Conservation (phyloP, 495 filamentous ascomycete species). For the Penicillium odoratum region DNA sequence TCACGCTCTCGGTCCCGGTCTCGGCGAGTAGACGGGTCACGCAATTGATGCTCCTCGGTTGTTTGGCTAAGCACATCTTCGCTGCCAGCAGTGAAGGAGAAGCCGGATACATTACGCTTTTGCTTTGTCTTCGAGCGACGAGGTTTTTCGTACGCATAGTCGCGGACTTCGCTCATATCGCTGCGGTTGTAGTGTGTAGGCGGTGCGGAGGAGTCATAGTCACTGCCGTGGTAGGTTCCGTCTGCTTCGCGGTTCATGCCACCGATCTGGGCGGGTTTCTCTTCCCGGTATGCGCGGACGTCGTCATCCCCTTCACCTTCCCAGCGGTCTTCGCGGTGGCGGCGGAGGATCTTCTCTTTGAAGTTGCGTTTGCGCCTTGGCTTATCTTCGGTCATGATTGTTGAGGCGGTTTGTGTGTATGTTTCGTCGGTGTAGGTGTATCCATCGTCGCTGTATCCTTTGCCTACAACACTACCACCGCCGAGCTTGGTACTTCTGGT, state of each 20-base stretch:
- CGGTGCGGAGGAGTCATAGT: constrained; percentile 52
- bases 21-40: constrained; percentile 38
- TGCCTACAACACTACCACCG: constrained; percentile 71
- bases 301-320: constrained; percentile 69
- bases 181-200: constrained; percentile 52
- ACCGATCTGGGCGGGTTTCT: constrained; percentile 80
- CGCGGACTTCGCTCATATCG: constrained; percentile 52
- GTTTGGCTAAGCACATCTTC: constrained; percentile 56
- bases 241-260: constrained; percentile 80
- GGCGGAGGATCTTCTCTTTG: constrained; percentile 41
- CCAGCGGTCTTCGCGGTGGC: constrained; percentile 43
- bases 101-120: constrained; percentile 39
- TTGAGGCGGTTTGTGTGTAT: constrained; percentile 39
- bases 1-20: constrained; percentile 11
- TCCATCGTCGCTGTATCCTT: constrained; percentile 57
- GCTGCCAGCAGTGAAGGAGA: constrained; percentile 52
- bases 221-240: constrained; percentile 66
- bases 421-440: constrained; percentile 51
- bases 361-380: constrained; percentile 39
- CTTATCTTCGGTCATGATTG: constrained; percentile 44
- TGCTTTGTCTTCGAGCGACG: constrained; percentile 17
- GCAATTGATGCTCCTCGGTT: constrained; percentile 47
- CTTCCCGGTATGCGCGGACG: constrained; percentile 76
- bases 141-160: constrained; percentile 42
- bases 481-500: constrained; percentile 80